phyloP scores from a whole-genome alignment of 768 basidiomycete genomes.

The Gautieria morchelliformis region DNA sequence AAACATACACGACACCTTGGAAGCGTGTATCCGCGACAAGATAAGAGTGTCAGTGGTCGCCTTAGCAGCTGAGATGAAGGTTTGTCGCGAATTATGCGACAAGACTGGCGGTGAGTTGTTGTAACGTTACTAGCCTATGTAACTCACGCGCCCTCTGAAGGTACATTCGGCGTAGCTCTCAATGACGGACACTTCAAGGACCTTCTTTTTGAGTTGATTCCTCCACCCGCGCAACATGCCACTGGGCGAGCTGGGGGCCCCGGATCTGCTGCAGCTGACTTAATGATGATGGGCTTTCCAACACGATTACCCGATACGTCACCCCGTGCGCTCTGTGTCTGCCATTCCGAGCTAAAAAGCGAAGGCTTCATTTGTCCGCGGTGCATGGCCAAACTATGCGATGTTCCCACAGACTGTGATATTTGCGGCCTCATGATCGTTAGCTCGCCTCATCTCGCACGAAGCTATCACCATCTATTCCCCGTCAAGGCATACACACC shows the following conservation, averaged over 20 bases:
- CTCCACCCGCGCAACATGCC: constrained; percentile 79
- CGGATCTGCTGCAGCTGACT: constrained; percentile 55
- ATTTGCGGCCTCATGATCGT: constrained; percentile 98
- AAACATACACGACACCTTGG: constrained; percentile 91
- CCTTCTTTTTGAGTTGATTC: constrained; percentile 88
- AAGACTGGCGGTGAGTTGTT: constrained; percentile 76
- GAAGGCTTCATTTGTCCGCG: constrained; percentile 94
- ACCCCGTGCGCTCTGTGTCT: constrained; percentile 79
- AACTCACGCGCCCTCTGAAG: constrained; percentile 23
- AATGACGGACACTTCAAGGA: constrained; percentile 98
- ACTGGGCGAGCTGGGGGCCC: constrained; percentile 37
- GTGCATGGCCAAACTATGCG: constrained; percentile 88
- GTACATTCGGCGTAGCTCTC: constrained; percentile 84
- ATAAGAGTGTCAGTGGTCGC: constrained; percentile 91
- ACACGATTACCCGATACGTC: constrained; percentile 80
- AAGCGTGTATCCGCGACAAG: constrained; percentile 70
- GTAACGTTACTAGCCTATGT: neutral
- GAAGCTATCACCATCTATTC: constrained; percentile 93
- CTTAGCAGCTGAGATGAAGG: constrained; percentile 96
- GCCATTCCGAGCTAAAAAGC: constrained; percentile 86
- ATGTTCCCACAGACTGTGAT: constrained; percentile 96
- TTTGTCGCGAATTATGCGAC: constrained; percentile 85
- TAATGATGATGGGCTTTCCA: constrained; percentile 99
- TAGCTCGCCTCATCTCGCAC: constrained; percentile 90
- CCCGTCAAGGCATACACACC: constrained; percentile 81